Evolutionary conservation across 371 early-diverging fungal species (phyloP).

Genomic region (Zopfochytrium polystomum): DNA sequence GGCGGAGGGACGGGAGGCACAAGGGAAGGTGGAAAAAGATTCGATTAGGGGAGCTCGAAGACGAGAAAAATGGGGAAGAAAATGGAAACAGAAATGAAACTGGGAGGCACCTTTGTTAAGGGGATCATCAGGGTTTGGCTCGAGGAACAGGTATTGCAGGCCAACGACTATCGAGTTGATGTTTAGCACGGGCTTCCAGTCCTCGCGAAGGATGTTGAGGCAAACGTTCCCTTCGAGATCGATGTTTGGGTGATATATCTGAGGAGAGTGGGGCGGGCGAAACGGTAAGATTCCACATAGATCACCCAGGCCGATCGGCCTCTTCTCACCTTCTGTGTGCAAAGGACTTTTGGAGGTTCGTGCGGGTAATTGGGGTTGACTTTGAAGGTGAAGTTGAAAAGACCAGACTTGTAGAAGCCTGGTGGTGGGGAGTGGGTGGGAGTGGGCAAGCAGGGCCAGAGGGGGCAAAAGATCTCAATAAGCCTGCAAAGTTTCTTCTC

Average conservation of each 20-base stretch:
- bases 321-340: constrained; percentile 80
- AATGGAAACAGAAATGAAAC: constrained; percentile 18
- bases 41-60: no score
- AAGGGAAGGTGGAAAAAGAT: no score
- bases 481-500: no score
- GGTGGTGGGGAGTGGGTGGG: neutral
- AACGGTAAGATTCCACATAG: constrained; percentile 14
- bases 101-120: constrained; percentile 78
- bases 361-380: constrained; percentile 96
- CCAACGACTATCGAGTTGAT: constrained; percentile 95
- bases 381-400: constrained; percentile 88
- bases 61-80: neutral
- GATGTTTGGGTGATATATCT: constrained; percentile 99
- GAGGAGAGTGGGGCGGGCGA: no score
- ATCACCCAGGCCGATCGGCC: no score
- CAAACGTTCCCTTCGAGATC: constrained; percentile 97
- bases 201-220: constrained; percentile 97
- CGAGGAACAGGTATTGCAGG: constrained; percentile 91
- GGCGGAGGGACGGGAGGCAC: neutral
- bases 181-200: constrained; percentile 99
- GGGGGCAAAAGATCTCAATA: no score
- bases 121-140: constrained; percentile 99
- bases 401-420: constrained; percentile 92
- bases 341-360: constrained; percentile 96
- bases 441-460: no score